Evolutionary conservation across 2,329 filamentous ascomycete genomes (phyloP).

Genomic region (Coniochaeta sp.): DNA sequence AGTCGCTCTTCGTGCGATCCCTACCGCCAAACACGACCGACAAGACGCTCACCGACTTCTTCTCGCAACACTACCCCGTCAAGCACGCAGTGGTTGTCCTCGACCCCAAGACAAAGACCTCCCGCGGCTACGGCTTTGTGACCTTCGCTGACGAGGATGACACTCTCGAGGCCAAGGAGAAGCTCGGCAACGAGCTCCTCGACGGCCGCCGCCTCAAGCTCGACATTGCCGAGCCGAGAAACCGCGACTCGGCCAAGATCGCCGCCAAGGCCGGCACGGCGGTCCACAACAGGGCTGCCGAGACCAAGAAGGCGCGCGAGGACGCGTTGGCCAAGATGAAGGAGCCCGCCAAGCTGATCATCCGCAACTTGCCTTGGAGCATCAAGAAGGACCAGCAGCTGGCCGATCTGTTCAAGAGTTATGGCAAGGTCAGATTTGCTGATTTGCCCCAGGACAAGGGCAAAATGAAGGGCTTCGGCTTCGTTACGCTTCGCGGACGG

Average conservation of each 20-base stretch:
- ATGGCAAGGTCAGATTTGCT: constrained; percentile 84
- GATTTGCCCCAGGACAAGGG: constrained; percentile 74
- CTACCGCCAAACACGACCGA: constrained; percentile 72
- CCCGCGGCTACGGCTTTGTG: constrained; percentile 91
- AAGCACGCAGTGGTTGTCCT: constrained; percentile 93
- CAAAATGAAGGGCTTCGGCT: constrained; percentile 82
- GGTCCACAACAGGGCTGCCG: constrained; percentile 27
- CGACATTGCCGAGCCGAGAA: constrained; percentile 80
- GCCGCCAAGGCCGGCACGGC: constrained; percentile 22
- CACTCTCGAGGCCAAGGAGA: constrained; percentile 69
- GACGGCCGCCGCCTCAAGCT: constrained; percentile 77
- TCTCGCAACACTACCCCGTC: constrained; percentile 89
- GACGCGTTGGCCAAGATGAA: constrained; percentile 54
- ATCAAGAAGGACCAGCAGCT: constrained; percentile 83
- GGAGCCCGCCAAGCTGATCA: constrained; percentile 69
- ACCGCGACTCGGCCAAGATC: constrained; percentile 51
- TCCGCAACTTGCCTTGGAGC: constrained; percentile 93
- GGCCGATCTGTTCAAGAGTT: constrained; percentile 71
- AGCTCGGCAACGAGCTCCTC: constrained; percentile 71
- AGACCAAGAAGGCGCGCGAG: constrained; percentile 44
- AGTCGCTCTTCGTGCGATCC: constrained; percentile 85
- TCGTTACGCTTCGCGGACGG: constrained; percentile 78
- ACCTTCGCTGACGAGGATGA: constrained; percentile 94
- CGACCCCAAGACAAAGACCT: constrained; percentile 78
- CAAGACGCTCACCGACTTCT: constrained; percentile 77